phyloP scores from a whole-genome alignment of 306 rosid species.

The Echinosophora koreensis region DNA sequence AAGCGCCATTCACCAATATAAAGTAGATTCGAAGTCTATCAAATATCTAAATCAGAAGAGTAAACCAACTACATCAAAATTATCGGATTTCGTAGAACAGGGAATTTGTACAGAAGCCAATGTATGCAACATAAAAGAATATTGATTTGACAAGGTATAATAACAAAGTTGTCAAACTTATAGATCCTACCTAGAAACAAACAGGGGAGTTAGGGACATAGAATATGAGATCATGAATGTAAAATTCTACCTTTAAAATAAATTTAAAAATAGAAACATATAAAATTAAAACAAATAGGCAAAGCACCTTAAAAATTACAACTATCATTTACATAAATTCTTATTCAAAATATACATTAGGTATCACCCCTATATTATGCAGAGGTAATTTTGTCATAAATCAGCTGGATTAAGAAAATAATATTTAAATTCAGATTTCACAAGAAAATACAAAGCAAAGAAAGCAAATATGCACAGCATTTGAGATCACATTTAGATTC shows the following conservation, averaged over 20 bases:
- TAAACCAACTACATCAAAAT: not conserved
- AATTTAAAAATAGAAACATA: no score
- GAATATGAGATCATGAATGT: not conserved
- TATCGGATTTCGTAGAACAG: not conserved
- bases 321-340: no score
- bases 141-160: not conserved
- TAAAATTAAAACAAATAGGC: not conserved
- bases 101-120: not conserved
- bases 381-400: not conserved
- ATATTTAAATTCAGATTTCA: not conserved
- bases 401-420: not conserved
- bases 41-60: conserved; percentile 3
- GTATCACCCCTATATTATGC: not conserved
- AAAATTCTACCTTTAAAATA: not conserved
- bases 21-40: not conserved
- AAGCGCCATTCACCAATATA: not conserved
- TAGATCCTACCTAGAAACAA: not conserved
- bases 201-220: not conserved
- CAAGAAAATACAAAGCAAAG: not conserved
- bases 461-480: not conserved
- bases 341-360: not conserved
- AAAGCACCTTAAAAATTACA: not conserved
- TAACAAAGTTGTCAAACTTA: not conserved
- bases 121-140: not conserved
- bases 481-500: not conserved